Base-by-base conservation (phyloP, 352 stramenopile species). In the Phytophthora agathidicida region DNA sequence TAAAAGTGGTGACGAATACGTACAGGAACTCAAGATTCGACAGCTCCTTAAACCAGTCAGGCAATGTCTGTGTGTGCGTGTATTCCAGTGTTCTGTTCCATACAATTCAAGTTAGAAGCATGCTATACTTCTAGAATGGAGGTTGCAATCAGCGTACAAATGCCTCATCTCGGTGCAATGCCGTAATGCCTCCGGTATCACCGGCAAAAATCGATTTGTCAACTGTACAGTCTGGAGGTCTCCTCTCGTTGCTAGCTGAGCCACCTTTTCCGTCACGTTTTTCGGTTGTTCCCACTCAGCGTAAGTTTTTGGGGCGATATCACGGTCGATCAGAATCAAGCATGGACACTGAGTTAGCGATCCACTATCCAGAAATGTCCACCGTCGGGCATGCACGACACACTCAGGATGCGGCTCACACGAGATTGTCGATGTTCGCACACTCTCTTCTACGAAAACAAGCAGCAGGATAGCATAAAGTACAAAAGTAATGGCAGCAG, bases 11-110 rank as follows among this genome's bases (percentile, higher is more conserved):
- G 9, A 36, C 9, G 20, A 13, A 22, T 19, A 57, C 60, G 22
- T 60, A 78, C 69, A 83, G 13, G 30, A 65, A 72, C 30, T 80
- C 42, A 5, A 83, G 52, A 1, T 56, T 38, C 1, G 50, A 56
- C 32, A 79, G 63, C 5, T 71, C 44, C 24, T 60, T 77, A 23
- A 46, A 57, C 71, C 74, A 79, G 0, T 32, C 43, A 7, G 74
- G 60, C 22, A 80, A 19, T 6, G 26, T 59, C 4, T 26, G 14
- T 3, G 52, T 83, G 26, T 76, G 60, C 0, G 71, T 73, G 51
- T 83, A 77, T 3, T 71, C 52, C 1, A 62, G 42, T 20, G 49
- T 41, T 3, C 54, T 57, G 22, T 22, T 3, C 7, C 22, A 19
- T 17, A 16, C 3, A 43, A 19, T 24, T 27, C 17, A 43, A 28